These are phyloP conservation scores for Pueraria montana DNA, from an alignment of 306 rosid genomes.

Conservation along the genomic window DNA sequence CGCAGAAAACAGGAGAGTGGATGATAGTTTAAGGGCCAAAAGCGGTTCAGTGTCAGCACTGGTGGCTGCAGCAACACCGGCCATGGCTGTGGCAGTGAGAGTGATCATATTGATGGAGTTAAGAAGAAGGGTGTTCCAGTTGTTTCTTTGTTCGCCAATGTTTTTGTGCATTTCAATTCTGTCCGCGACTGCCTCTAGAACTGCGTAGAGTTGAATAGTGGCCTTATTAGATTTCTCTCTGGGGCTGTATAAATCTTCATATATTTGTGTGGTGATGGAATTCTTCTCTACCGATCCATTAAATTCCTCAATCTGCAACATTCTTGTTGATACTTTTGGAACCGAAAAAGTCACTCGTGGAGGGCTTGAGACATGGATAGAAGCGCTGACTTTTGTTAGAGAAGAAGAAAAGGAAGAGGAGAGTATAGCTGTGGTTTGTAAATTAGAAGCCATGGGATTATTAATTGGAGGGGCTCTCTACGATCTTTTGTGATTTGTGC, in stretches of 20 bases:
- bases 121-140: slow-evolving; percentile 69
- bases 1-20: slow-evolving; percentile 64
- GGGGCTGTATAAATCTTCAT: neutral
- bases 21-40: slow-evolving; percentile 59
- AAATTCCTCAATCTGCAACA: slow-evolving; percentile 37
- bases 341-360: slow-evolving; percentile 23
- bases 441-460: slow-evolving; percentile 15
- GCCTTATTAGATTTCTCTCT: neutral
- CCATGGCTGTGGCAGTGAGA: slow-evolving; percentile 67
- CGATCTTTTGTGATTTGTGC: neutral
- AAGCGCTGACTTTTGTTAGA: slow-evolving; percentile 46
- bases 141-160: slow-evolving; percentile 61
- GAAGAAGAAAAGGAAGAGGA: slow-evolving; percentile 49
- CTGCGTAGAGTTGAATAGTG: slow-evolving; percentile 54
- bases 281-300: slow-evolving; percentile 32
- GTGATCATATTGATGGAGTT: slow-evolving; percentile 73
- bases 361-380: slow-evolving; percentile 56
- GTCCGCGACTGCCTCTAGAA: slow-evolving; percentile 63
- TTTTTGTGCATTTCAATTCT: slow-evolving; percentile 73
- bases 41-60: slow-evolving; percentile 25
- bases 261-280: neutral
- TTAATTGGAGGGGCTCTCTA: neutral
- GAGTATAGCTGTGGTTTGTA: slow-evolving; percentile 48
- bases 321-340: neutral
- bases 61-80: slow-evolving; percentile 54